Base-by-base conservation (phyloP, 768 basidiomycete species). In the Tylopilus intermedius region DNA sequence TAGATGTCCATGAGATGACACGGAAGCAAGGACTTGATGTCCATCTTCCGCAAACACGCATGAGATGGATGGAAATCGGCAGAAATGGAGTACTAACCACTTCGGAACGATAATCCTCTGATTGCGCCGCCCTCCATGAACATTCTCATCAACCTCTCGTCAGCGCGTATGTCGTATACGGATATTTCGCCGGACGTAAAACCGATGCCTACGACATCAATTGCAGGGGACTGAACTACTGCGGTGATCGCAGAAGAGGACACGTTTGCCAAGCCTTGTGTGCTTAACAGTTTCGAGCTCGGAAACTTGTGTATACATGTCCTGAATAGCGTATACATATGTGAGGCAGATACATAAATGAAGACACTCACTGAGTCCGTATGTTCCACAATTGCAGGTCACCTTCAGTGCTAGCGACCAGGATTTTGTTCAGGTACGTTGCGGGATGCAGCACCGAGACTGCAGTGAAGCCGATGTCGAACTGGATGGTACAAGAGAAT, bases 201-300 rank as follows among this genome's bases (percentile, higher is more conserved):
- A 1, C 93, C 95, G 45, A 99, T 75, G n/a, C 91, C 96, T 37
- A 98, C 79, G 9, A 98, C 92, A 62, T 99, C 96, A 48, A 98
- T 87, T 13, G 94, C 96, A 24, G 95, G 94, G 8, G 93, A 94
- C 66, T 96, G 96, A 1, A 83, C 82, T 37, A 97, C 63, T 2
- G 86, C 74, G 2, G 91, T 94, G 58, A 98, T 81, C 8, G 88
- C 76, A 47, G 64, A 52, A 49, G 70, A 54, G 57, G 62, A 40
- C 59, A 49, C 39, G 60, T 40, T 65, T 69, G 51, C 65, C 64
- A 43, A 58, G 58, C 54, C 49, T 64, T 61, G 70, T 9, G 70
- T 67, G 8, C 75, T 75, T 21, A 80, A 66, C n/a, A 94, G 66
- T 42, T 74, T 70, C 24, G 80, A 67, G 10, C 78, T 62, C 2